A percentile compares a stretch with the other conserved stretches of the same genome.
Evolutionary conservation across 306 rosid genomes (phyloP).

Genomic region (Dalbergia oliveri): DNA sequence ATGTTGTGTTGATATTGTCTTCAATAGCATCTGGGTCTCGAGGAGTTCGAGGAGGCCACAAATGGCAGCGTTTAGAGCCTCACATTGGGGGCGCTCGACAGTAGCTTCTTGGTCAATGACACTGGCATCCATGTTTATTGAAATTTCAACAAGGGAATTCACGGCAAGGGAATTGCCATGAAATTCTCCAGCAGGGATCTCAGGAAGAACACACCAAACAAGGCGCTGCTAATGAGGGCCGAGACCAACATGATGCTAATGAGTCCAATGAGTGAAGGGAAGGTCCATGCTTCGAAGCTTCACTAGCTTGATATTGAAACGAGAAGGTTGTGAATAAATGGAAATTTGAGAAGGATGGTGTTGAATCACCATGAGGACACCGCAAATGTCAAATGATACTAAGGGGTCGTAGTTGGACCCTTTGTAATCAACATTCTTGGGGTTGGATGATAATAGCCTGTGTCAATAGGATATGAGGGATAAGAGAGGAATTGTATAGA

Average conservation of each 20-base stretch:
- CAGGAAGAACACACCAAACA: slow-evolving; percentile 59
- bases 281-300: slow-evolving; percentile 66
- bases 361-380: slow-evolving; percentile 87
- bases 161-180: slow-evolving; percentile 80
- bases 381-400: slow-evolving; percentile 59
- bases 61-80: slow-evolving; percentile 85
- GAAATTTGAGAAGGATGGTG: slow-evolving; percentile 94
- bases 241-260: slow-evolving; percentile 92
- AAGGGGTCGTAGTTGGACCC: slow-evolving; percentile 91
- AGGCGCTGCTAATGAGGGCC: slow-evolving; percentile 76
- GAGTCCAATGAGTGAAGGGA: slow-evolving; percentile 83
- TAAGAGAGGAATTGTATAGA: slow-evolving; percentile 78
- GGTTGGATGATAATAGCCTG: slow-evolving; percentile 91
- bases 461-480: slow-evolving; percentile 97
- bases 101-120: slow-evolving; percentile 84
- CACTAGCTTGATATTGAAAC: slow-evolving; percentile 86
- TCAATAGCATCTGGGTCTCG: slow-evolving; percentile 88
- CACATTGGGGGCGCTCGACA: slow-evolving; percentile 81
- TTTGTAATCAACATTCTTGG: slow-evolving; percentile 86
- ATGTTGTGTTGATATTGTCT: slow-evolving; percentile 81
- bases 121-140: slow-evolving; percentile 78
- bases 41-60: slow-evolving; percentile 88
- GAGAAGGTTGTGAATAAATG: slow-evolving; percentile 86
- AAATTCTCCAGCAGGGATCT: too few species aligned
- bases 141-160: slow-evolving; percentile 76